These are phyloP conservation scores for Neurospora sp. DNA, from an alignment of 495 filamentous ascomycete species.

Conservation along the genomic window DNA sequence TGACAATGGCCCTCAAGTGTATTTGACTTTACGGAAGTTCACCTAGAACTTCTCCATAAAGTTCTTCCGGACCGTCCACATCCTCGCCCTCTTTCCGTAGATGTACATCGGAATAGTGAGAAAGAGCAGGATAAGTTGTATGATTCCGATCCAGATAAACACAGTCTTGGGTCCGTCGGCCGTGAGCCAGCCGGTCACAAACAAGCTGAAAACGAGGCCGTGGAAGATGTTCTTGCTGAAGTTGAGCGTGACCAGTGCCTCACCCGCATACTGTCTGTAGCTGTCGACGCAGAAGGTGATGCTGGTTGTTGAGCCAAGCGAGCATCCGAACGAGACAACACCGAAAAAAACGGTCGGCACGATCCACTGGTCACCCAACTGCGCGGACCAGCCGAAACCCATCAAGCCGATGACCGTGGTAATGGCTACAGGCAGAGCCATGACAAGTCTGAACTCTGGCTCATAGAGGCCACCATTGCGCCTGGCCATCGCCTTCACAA, in stretches of 20 bases:
- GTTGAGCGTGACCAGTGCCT: conserved; percentile 90
- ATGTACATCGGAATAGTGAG: conserved; percentile 92
- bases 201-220: conserved; percentile 80
- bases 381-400: conserved; percentile 86
- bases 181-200: conserved; percentile 80
- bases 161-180: conserved; percentile 65
- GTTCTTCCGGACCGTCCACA: conserved; percentile 89
- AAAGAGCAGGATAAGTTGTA: conserved; percentile 66
- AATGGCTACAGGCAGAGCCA: conserved; percentile 74
- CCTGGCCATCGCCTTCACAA: conserved; percentile 67
- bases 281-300: conserved; percentile 94
- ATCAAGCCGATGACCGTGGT: conserved; percentile 79
- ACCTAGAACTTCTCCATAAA: conserved; percentile 78
- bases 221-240: conserved; percentile 92
- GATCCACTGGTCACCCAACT: conserved; percentile 68
- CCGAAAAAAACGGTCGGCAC: conserved; percentile 92
- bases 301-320: conserved; percentile 81
- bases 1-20: neutral
- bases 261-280: conserved; percentile 88
- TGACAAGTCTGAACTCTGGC: conserved; percentile 88
- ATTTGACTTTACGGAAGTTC: neutral
- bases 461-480: conserved; percentile 92
- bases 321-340: conserved; percentile 86
- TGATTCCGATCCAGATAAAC: conserved; percentile 74
- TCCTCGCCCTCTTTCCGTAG: conserved; percentile 84